Conservation (phyloP, 768 basidiomycete species). For the Boletus insuetus region DNA sequence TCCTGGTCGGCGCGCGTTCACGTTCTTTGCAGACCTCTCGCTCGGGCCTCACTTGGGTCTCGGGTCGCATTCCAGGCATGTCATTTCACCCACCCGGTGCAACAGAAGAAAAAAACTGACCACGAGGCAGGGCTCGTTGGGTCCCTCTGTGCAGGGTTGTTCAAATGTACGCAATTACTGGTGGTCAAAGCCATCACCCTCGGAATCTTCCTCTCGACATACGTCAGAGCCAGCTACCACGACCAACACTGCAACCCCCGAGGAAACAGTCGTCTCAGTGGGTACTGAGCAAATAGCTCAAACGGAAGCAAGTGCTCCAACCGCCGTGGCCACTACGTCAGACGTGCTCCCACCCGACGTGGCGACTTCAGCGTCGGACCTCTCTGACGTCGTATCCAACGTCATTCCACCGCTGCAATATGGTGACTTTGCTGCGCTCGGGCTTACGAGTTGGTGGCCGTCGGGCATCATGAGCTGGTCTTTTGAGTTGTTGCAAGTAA, state of each 20-base stretch:
- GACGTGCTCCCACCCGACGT: constrained; percentile 6
- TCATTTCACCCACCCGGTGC: background rate
- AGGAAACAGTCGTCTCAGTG: background rate
- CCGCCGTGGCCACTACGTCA: constrained; percentile 9
- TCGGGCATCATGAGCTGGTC: constrained; percentile 60
- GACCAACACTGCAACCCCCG: background rate
- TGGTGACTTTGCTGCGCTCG: constrained; percentile 70
- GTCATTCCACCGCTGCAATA: constrained; percentile 54
- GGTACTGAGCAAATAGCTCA: background rate
- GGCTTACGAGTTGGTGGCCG: constrained; percentile 64
- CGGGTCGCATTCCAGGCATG: constrained; percentile 20
- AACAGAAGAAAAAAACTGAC: constrained; percentile 2
- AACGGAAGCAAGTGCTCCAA: background rate
- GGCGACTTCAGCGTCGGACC: constrained; percentile 2
- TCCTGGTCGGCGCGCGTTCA: constrained; percentile 10
- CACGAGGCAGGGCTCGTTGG: background rate
- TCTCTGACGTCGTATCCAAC: constrained; percentile 23
- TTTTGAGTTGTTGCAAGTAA: constrained; percentile 67
- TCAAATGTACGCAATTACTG: constrained; percentile 28
- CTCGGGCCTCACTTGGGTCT: constrained; percentile 7
- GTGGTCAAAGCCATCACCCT: constrained; percentile 28
- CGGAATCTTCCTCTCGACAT: background rate
- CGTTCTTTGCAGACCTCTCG: constrained; percentile 12
- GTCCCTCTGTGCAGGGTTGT: constrained; percentile 9
- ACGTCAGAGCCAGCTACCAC: constrained; percentile 4